Percentiles rank a stretch among this genome's conserved stretches.
Evolutionary conservation across 331 rosid genomes (phyloP).

Genomic region (Cydonia oblonga): DNA sequence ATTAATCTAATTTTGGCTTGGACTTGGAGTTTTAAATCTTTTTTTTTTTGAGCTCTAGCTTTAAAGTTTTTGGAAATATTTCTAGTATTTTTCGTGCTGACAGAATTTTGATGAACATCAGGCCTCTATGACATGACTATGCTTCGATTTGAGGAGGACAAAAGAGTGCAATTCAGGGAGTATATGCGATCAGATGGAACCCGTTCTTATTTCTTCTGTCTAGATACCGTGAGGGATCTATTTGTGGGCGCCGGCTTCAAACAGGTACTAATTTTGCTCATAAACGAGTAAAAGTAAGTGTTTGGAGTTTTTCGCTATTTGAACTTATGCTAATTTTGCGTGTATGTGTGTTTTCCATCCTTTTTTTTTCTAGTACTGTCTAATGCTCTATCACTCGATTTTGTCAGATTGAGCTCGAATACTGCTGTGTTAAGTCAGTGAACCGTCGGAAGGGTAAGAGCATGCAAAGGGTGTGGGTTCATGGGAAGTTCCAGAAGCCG

Average conservation of each 20-base stretch:
- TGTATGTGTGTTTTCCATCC: too few species aligned
- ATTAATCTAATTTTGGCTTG: conserved; percentile 2
- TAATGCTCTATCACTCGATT: background rate
- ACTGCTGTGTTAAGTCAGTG: conserved; percentile 74
- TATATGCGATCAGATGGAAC: conserved; percentile 80
- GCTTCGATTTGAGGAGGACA: conserved; percentile 67
- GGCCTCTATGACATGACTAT: conserved; percentile 97
- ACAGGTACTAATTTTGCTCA: conserved; percentile 41
- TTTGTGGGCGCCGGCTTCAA: conserved; percentile 69
- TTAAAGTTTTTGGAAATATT: background rate
- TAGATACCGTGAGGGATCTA: conserved; percentile 50
- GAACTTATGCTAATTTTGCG: too few species aligned
- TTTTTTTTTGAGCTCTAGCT: background rate
- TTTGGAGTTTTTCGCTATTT: background rate
- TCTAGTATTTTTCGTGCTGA: conserved; percentile 10
- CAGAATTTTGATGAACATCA: conserved; percentile 22
- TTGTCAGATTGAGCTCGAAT: conserved; percentile 79
- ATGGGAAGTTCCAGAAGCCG: conserved; percentile 87
- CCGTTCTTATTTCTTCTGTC: conserved; percentile 79
- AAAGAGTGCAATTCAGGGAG: conserved; percentile 66
- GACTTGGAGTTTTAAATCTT: background rate
- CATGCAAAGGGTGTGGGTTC: conserved; percentile 94
- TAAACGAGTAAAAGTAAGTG: background rate
- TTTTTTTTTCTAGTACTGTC: background rate
- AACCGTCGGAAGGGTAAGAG: conserved; percentile 71